Percentiles rank a stretch among this genome's conserved stretches.
These are phyloP conservation scores for Acidomyces sp. DNA, from an alignment of 495 filamentous ascomycete genomes.

Conservation along the genomic window DNA sequence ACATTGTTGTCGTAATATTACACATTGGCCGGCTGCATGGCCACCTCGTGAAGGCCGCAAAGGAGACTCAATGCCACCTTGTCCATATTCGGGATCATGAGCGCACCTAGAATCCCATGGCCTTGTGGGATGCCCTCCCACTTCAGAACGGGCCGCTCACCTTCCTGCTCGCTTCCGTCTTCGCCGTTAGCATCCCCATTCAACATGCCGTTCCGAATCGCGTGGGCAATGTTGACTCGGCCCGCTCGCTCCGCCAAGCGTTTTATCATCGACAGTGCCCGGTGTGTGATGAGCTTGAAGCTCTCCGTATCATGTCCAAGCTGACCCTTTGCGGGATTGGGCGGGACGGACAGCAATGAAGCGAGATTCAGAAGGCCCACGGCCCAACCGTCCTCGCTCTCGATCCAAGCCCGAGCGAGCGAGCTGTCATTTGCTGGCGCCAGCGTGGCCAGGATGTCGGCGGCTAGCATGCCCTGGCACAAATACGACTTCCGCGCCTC, in stretches of 20 bases:
- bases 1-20: too few relatives aligned
- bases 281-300: slow-evolving; percentile 28
- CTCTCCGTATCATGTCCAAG: slow-evolving; percentile 18
- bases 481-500: slow-evolving; percentile 75
- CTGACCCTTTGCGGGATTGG: slow-evolving; percentile 18
- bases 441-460: slow-evolving; percentile 71
- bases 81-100: slow-evolving; percentile 23
- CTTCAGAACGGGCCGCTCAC: not conserved
- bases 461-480: slow-evolving; percentile 82
- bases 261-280: slow-evolving; percentile 43
- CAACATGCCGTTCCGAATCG: not conserved
- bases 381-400: slow-evolving; percentile 74
- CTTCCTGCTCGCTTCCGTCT: not conserved
- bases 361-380: slow-evolving; percentile 61
- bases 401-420: slow-evolving; percentile 70
- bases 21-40: slow-evolving; percentile 11
- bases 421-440: slow-evolving; percentile 35
- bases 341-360: slow-evolving; percentile 44
- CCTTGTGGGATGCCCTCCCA: slow-evolving; percentile 28
- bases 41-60: slow-evolving; percentile 21
- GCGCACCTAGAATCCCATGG: slow-evolving; percentile 25
- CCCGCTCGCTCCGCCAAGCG: slow-evolving; percentile 40
- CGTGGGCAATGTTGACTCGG: slow-evolving; percentile 6
- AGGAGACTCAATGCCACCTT: slow-evolving; percentile 22
- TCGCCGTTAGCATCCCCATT: slow-evolving; percentile 6